Conservation (phyloP, 2,329 filamentous ascomycete genomes). For the Cercospora zeae-maydis region DNA sequence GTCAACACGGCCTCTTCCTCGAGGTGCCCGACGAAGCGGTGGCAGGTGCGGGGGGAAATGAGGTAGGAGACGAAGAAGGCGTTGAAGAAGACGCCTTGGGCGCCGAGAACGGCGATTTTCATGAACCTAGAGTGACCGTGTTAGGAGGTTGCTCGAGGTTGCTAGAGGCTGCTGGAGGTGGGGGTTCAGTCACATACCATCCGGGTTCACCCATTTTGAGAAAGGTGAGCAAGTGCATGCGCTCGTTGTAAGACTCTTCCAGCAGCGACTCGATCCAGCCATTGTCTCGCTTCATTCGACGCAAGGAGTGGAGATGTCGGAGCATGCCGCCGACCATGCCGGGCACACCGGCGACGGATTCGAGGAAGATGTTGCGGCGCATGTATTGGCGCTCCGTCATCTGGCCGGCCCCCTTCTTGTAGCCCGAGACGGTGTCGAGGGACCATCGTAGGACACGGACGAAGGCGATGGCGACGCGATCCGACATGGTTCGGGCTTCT, state of each 20-base stretch:
- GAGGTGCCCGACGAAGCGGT: conserved; percentile 93
- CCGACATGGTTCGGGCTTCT: conserved; percentile 66
- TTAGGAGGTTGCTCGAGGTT: background rate
- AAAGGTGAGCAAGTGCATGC: conserved; percentile 90
- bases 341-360: conserved; percentile 90
- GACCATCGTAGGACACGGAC: conserved; percentile 73
- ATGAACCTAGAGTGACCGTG: conserved; percentile 57
- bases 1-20: conserved; percentile 97
- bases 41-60: conserved; percentile 78
- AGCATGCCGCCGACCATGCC: conserved; percentile 97
- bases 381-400: conserved; percentile 89
- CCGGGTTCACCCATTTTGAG: conserved; percentile 85
- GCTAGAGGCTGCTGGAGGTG: background rate
- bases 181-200: conserved; percentile 39
- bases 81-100: conserved; percentile 97
- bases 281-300: conserved; percentile 85
- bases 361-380: conserved; percentile 76
- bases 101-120: conserved; percentile 84
- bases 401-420: conserved; percentile 56
- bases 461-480: conserved; percentile 72
- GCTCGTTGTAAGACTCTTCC: conserved; percentile 41
- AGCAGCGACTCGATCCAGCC: conserved; percentile 68
- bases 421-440: conserved; percentile 78
- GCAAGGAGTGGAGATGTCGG: conserved; percentile 77
- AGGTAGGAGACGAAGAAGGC: conserved; percentile 86